These are phyloP conservation scores for Cryptosporidium sp. DNA, from an alignment of 169 alveolate genomes.

Conservation along the genomic window DNA sequence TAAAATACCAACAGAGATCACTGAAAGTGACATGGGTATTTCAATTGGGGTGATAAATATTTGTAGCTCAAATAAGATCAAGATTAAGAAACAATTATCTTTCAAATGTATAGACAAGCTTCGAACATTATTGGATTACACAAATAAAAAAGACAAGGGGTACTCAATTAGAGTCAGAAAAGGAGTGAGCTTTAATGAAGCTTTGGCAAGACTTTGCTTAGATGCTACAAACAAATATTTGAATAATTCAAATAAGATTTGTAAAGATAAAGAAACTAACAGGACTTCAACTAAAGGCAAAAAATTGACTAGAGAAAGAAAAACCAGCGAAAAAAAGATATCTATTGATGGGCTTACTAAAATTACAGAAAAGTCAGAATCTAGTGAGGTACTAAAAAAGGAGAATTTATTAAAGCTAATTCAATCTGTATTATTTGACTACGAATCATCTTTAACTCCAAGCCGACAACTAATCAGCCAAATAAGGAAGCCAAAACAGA, in stretches of 20 bases:
- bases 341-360: not conserved
- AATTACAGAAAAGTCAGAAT: not conserved
- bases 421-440: conserved; percentile 12
- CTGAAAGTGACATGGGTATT: not conserved
- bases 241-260: not conserved
- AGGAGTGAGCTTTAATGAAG: not conserved
- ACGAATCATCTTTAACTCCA: conserved; percentile 2
- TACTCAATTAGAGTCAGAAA: conserved; percentile 3
- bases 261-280: not conserved
- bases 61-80: not conserved
- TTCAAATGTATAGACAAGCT: not conserved
- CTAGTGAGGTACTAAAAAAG: not conserved
- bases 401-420: not conserved
- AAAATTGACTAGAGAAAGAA: not conserved
- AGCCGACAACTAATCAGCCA: conserved; percentile 16
- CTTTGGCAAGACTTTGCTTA: conserved; percentile 25
- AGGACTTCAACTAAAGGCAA: not conserved
- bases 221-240: not conserved
- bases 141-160: not conserved
- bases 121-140: not conserved
- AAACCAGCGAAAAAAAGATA: not conserved
- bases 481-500: conserved; percentile 38
- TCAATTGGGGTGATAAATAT: not conserved
- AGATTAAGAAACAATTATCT: not conserved
- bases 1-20: conserved; percentile 4